Percentiles rank a stretch among this genome's conserved stretches.
Conservation (phyloP, 2,329 filamentous ascomycete genomes). For the Fusarium nelsonii region DNA sequence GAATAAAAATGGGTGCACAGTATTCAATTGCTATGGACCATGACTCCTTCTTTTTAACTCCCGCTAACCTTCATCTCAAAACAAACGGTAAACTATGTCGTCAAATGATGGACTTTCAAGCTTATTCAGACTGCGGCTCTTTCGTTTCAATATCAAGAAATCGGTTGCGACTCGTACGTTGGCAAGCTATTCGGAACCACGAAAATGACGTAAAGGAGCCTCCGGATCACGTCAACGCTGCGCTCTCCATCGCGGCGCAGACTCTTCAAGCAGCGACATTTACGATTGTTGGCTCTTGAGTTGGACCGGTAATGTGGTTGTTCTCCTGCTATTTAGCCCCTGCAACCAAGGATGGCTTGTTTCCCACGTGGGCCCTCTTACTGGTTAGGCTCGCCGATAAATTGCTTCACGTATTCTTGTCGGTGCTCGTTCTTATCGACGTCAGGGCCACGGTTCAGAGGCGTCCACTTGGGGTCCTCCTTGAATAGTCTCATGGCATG, state of each 20-base stretch:
- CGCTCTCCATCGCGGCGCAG: slow-evolving; percentile 11
- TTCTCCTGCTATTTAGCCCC: slow-evolving; percentile 29
- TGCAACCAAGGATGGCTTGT: slow-evolving; percentile 17
- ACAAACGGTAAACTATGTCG: slow-evolving; percentile 5
- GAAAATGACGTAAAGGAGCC: slow-evolving; percentile 34
- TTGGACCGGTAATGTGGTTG: slow-evolving; percentile 21
- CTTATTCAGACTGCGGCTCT: background rate
- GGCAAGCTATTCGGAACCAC: slow-evolving; percentile 2
- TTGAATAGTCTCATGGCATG: slow-evolving; percentile 97
- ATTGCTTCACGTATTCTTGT: slow-evolving; percentile 77
- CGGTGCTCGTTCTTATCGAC: slow-evolving; percentile 84
- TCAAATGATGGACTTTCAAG: slow-evolving; percentile 10
- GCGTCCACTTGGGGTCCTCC: slow-evolving; percentile 98
- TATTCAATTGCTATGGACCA: slow-evolving; percentile 8
- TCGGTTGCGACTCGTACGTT: slow-evolving; percentile 28
- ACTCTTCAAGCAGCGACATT: slow-evolving; percentile 5
- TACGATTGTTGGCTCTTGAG: slow-evolving; percentile 18
- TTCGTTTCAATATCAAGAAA: background rate
- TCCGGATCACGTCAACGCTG: slow-evolving; percentile 35
- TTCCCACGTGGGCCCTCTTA: slow-evolving; percentile 44
- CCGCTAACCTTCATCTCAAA: slow-evolving; percentile 25
- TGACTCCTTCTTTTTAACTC: slow-evolving; percentile 37
- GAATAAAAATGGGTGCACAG: background rate
- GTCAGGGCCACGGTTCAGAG: slow-evolving; percentile 82
- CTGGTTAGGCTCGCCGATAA: slow-evolving; percentile 48